Base-by-base conservation (phyloP, 2,329 filamentous ascomycete species). In the Monilinia laxa region DNA sequence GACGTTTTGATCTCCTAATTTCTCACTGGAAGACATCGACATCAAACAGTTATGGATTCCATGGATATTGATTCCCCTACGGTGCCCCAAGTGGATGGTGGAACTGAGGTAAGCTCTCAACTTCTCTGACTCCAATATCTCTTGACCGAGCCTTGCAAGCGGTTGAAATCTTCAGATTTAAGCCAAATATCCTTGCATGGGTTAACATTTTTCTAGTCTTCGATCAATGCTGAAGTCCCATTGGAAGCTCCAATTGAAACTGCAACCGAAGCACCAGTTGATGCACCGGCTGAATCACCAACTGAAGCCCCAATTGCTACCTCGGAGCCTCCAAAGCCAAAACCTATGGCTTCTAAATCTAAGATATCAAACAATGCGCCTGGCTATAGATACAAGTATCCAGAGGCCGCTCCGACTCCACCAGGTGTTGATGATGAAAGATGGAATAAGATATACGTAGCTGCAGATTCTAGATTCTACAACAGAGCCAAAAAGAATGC, bases 361-460 rank as follows among this genome's bases (percentile, higher is more conserved):
- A 64, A 49, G 25, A 51, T 66, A 49, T 66, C 65, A 42, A 66
- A 66, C 59, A 75, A 73, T 45, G 70, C 59, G 11, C 56, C 69
- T n/a, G 68, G 68, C 16, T 75, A 74, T 59, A 75, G 73, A 60
- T 77, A 74, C 70, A 75, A 77, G 62, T 76, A 77, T 59, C 71
- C 71, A 6, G 68, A 77, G 57, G 74, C 75, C 4, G 65, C 64
- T 14, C 75, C 75, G 11, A 75, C 73, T 28, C 75, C 75, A 6
- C 66, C 66, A 23, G 74, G 72, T n/a, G 71, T 75, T 40, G 71
- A 73, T 31, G 73, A 75, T 58, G 60, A 65, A 11, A 68, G 70
- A 16, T 77, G 75, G 75, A 75, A 76, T 53, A 74, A 74, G 55
- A 68, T 72, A 4, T 77, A 73, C 47, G 76, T 72, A 5, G 73